Base-by-base conservation (phyloP, 2,329 filamentous ascomycete species). In the Aspergillus persii region DNA sequence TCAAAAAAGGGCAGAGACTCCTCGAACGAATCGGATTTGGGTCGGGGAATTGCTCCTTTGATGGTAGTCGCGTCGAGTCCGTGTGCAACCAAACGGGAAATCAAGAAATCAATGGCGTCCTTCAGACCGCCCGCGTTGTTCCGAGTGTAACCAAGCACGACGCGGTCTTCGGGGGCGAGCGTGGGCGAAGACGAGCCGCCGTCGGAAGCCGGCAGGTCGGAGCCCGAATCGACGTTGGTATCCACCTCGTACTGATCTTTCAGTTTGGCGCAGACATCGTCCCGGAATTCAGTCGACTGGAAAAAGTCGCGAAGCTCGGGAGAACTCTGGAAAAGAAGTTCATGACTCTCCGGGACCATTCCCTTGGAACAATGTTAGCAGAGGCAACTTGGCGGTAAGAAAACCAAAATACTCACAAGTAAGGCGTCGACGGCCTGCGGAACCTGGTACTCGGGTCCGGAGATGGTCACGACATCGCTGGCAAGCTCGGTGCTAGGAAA, bases 11-110 rank as follows among this genome's bases (percentile, higher is more conserved):
- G 94, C 54, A 98, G 83, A 7, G 94, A 96, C 69, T 99, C 94
- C 74, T 99, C 95, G 65, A 99, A 99, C 0, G 95, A 97, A 75
- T 99, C 95, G 1, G 95, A 98, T 80, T 98, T 97, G 63, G 95
- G 95, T n/a, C 95, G 90, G 23, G 94, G 92, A 65, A 98, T 95
- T n/a, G 92, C 89, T 54, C 95, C 95, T 76, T 96, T 96, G 70
- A 98, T 88, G 47, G 92, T 88, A 58, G 85, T 90, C 8, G 89
- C 85, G 69, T 98, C 92, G n/a, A 97, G 86, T n/a, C 91, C 90
- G 50, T 92, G 89, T 49, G 91, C 89, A 30, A 96, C 90, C 61
- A 98, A 86, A 62, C 92, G 87, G 48, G 91, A 88, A 68, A 95
- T 89, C 66, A 99, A 81, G 74, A 96, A 96, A 69, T 99, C 95